Evolutionary conservation across 768 basidiomycete genomes (phyloP), one percentile per base, ranked within the genome.

Genomic region (Amyloporia xantha): DNA sequence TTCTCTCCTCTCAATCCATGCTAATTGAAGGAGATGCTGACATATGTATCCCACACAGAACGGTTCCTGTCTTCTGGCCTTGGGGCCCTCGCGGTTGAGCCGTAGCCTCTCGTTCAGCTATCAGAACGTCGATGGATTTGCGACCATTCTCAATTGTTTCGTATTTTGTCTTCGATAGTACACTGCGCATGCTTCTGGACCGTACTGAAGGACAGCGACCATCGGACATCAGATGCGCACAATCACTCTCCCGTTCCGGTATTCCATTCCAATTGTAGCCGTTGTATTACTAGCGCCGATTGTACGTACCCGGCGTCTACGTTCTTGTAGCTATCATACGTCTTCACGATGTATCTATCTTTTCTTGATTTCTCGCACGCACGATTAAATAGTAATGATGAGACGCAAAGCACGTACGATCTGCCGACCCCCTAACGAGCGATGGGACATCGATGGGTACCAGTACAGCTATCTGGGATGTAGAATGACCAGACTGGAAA

Each of bases 31-130:
- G 21, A 17, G 17, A 43, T 38, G 48, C 40, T 49, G 40, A 35
- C 40, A 30, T 49, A 10, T 36, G 17, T 42, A 17, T 42, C 36
- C 48, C 35, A 35, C 44, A 27, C 50, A 70, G 66, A 40, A 62
- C 45, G 25, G 62, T 67, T 11, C 68, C 70, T 21, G 59, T 68
- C 26, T 66, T 70, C 50, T 71, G 63, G 63, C 67, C 68, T 42
- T 65, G 59, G 61, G 48, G 48, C 17, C n/a, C 40, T 2, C 48
- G 41, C 21, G 41, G 41, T 20, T 49, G 41, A 43, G 4, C 26
- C n/a, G 44, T 26, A 45, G 15, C 6, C 15, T 45, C n/a, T n/a
- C 9, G 5, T 26, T 23, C 12, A 13, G 19, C 38, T 40, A 40
- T 40, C 38, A 21, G 15, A 40, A 40, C 33, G n/a, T n/a, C 33